These are phyloP conservation scores for Aaosphaeria pasadenensis DNA, from an alignment of 2,329 filamentous ascomycete species.

Conservation along the genomic window DNA sequence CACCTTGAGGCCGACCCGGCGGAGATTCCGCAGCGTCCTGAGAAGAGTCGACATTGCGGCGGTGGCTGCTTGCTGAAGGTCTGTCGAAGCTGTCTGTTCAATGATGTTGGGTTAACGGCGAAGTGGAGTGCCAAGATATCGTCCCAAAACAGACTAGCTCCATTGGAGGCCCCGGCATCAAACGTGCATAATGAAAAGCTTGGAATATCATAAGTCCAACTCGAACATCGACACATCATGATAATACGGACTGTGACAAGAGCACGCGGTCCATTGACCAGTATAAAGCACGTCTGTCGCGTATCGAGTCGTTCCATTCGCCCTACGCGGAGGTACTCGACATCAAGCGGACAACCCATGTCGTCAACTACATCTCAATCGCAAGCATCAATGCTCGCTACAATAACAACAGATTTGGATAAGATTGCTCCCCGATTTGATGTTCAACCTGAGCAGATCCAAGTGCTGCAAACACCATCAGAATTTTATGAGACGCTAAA, in stretches of 20 bases:
- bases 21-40: constrained; percentile 82
- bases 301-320: constrained; percentile 11
- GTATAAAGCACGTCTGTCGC: constrained; percentile 14
- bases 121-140: constrained; percentile 19
- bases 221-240: constrained; percentile 16
- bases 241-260: constrained; percentile 32
- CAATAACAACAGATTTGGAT: constrained; percentile 73
- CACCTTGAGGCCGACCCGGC: constrained; percentile 86
- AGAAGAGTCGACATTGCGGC: constrained; percentile 83
- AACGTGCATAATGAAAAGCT: not conserved
- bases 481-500: constrained; percentile 92
- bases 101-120: constrained; percentile 10
- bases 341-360: constrained; percentile 25
- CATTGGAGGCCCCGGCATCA: not conserved
- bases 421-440: constrained; percentile 88
- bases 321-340: constrained; percentile 31
- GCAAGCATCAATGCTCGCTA: constrained; percentile 54
- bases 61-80: constrained; percentile 16
- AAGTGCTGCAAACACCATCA: constrained; percentile 73
- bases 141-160: constrained; percentile 8
- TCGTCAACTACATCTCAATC: constrained; percentile 38
- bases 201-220: too few species aligned
- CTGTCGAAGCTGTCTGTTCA: constrained; percentile 4
- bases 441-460: constrained; percentile 74
- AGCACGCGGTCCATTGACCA: constrained; percentile 17